Evolutionary conservation across 495 filamentous ascomycete species (phyloP), one percentile per base, ranked within the genome.

Genomic region (Bryoglossum gracile): DNA sequence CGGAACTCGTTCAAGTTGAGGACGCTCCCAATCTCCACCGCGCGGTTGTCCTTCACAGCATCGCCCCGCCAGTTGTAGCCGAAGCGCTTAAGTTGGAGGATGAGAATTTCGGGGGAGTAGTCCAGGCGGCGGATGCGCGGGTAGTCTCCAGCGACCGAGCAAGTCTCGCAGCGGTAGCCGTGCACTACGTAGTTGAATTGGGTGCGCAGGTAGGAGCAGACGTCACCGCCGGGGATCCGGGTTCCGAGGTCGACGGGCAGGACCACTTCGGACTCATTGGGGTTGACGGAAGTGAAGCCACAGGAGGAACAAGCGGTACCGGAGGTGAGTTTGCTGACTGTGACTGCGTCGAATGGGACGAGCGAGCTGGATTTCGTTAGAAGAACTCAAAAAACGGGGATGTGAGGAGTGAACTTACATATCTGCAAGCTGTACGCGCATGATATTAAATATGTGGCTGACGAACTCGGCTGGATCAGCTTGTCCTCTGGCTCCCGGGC

Each of bases 1-100:
- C 43, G 45, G 30, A 51, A 50, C 10, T 10, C 1, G 17, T 47
- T 46, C 3, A 60, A 44, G 23, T 57, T 23, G 2, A 60, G 51
- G 4, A 23, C 50, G 2, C 32, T 23, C 0, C 9, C 3, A 30
- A 56, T 37, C 5, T 9, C 11, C 2, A 56, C 22, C 3, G 17
- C 32, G 33, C 13, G 30, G n/a, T 23, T 45, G 37, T 54, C 44
- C 33, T 57, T 60, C 13, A 18, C 3, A n/a, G n/a, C n/a, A n/a
- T n/a, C n/a, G 2, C 46, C 43, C 2, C 25, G 5, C 5, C 26
- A 5, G 13, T 5, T 5, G 1, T 9, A 44, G 24, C 45, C 33
- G 34, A 52, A 54, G 3, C 54, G 41, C 38, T 57, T 60, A 6
- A 60, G 33, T 23, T 57, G 54, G 14, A 60, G 16, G 19, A 46